Evolutionary conservation across 306 rosid genomes (phyloP).

Genomic region (Cicer chorassanicum): DNA sequence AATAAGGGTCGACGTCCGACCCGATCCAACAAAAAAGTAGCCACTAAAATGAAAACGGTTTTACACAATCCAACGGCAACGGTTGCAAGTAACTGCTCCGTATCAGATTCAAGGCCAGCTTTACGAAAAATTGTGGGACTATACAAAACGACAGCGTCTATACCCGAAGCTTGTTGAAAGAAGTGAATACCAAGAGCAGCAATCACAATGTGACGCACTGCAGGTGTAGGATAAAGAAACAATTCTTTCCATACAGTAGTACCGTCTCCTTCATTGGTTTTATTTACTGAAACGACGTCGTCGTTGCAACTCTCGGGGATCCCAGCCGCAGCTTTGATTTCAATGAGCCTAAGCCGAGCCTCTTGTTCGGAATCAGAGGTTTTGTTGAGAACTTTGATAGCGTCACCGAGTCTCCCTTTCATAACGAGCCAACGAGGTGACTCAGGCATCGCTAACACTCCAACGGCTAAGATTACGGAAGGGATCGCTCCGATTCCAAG

Average conservation of each 20-base stretch:
- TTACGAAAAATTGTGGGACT: slow-evolving; percentile 71
- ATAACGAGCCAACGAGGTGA: slow-evolving; percentile 92
- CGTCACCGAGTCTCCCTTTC: slow-evolving; percentile 77
- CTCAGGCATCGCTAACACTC: slow-evolving; percentile 79
- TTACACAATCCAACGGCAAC: slow-evolving; percentile 79
- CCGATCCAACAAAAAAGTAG: slow-evolving; percentile 71
- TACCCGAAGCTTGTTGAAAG: slow-evolving; percentile 80
- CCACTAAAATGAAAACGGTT: slow-evolving; percentile 69
- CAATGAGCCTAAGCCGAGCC: slow-evolving; percentile 63
- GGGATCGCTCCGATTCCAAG: slow-evolving; percentile 79
- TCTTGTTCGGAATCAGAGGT: slow-evolving; percentile 69
- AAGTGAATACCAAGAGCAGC: slow-evolving; percentile 78
- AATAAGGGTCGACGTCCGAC: slow-evolving; percentile 81
- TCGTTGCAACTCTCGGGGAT: slow-evolving; percentile 65
- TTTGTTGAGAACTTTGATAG: slow-evolving; percentile 61
- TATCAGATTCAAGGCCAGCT: slow-evolving; percentile 59
- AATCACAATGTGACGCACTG: slow-evolving; percentile 74
- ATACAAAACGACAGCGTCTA: slow-evolving; percentile 84
- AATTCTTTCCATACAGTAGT: slow-evolving; percentile 68
- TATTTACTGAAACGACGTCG: slow-evolving; percentile 56
- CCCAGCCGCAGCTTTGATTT: slow-evolving; percentile 77
- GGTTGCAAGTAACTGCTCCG: slow-evolving; percentile 63
- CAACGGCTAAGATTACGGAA: slow-evolving; percentile 54
- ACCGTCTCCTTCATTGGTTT: slow-evolving; percentile 44
- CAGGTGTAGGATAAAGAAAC: slow-evolving; percentile 65